Evolutionary conservation across 2,329 filamentous ascomycete genomes (phyloP), one percentile per base, ranked within the genome.

Genomic region (Arthrobotrys sphaeroides): DNA sequence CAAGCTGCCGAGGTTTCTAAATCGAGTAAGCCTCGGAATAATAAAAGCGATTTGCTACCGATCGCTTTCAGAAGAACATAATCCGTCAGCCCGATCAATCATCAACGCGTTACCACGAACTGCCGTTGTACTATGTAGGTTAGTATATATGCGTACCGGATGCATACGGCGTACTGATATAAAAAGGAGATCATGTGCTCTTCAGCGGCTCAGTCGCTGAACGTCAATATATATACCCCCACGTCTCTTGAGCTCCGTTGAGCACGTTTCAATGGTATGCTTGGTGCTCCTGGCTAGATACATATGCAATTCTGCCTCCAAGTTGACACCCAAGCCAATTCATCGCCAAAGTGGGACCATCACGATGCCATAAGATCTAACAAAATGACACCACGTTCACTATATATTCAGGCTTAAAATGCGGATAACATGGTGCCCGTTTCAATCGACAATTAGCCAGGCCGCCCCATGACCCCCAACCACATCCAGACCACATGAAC

Each of bases 391-490:
- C 45, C 57, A 70, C 28, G 28, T 49, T 28, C 40, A 26, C 38
- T 43, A 33, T 18, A 38, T 16, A 61, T 57, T 72, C 59, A 72
- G 67, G 59, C 67, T 72, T 42, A 31, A 55, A 31, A 62, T 31
- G 31, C 36, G 31, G 31, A 38, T 68, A 49, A 33, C 28, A 42
- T 43, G 26, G 59, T 38, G 43, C 26, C 18, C 22, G 45, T 53
- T 40, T 49, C 47, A 26, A 59, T 36, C 36, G 10, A 24, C 38
- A 72, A 72, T 72, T 72, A 72, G 31, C 67, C 67, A 72, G 67
- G 59, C 67, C 67, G 59, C 59, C 36, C 28, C 51, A 22, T 49
- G 62, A 68, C 62, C 70, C 70, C 62, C 70, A 68, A 74, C 9
- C 18, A 33, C 26, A 33, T 10, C 26, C 31, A 68, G 40, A 26